A percentile compares a stretch with the other conserved stretches of the same genome.
Evolutionary conservation across 1,284 basidiomycete species (phyloP).

Genomic region (Ustilago bromivora): DNA sequence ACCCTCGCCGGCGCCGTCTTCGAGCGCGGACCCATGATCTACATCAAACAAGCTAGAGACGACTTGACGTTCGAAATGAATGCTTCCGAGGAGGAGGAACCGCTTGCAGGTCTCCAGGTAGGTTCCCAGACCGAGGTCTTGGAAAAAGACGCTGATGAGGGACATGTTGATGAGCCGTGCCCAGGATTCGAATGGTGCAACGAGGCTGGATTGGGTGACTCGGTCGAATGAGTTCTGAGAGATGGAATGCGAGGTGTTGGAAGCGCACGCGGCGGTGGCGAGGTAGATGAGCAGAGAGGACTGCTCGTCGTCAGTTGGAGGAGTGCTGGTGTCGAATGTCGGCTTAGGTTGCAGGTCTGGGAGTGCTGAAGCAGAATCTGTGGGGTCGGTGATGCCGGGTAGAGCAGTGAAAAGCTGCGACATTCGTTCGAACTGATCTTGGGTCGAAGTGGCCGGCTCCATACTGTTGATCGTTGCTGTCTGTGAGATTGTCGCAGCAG

Average conservation of each 20-base stretch:
- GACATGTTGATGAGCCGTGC: conserved; percentile 56
- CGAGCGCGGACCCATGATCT: conserved; percentile 24
- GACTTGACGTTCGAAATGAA: conserved; percentile 42
- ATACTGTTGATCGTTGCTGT: not conserved
- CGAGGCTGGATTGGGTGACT: conserved; percentile 28
- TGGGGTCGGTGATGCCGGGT: conserved; percentile 21
- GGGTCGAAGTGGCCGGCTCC: not conserved
- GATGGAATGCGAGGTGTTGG: conserved; percentile 13
- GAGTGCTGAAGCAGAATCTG: not conserved
- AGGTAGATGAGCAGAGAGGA: conserved; percentile 30
- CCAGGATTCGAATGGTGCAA: conserved; percentile 53
- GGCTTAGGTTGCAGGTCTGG: not conserved
- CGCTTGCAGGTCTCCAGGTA: conserved; percentile 60
- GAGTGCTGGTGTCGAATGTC: not conserved
- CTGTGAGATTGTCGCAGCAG: not conserved
- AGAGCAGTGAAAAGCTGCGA: conserved; percentile 38
- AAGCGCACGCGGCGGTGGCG: conserved; percentile 26
- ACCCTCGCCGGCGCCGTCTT: conserved; percentile 7
- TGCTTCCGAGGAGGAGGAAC: conserved; percentile 54
- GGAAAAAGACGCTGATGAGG: conserved; percentile 62
- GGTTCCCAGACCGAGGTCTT: conserved; percentile 50
- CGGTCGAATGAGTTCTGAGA: conserved; percentile 30
- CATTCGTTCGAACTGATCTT: conserved; percentile 35
- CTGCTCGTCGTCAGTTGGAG: conserved; percentile 8
- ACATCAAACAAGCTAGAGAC: conserved; percentile 51